These are phyloP conservation scores for Mycotypha africana DNA, from an alignment of 371 early-diverging fungal species.

Conservation along the genomic window DNA sequence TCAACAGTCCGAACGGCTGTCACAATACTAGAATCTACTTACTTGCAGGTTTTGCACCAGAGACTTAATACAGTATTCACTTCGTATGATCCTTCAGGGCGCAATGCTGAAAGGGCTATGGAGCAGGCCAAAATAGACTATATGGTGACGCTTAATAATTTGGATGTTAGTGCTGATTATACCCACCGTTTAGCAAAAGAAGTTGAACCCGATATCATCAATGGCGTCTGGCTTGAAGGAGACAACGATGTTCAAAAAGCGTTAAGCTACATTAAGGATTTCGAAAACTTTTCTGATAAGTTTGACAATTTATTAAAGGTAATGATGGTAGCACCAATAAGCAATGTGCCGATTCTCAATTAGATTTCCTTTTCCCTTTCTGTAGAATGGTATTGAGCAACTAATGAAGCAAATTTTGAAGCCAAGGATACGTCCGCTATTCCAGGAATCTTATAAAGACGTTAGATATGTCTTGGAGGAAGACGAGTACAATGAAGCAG, in stretches of 20 bases:
- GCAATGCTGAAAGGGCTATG: constrained; percentile 23
- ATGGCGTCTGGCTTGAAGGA: constrained; percentile 34
- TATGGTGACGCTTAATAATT: constrained; percentile 80
- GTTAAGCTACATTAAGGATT: constrained; percentile 37
- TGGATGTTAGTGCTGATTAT: constrained; percentile 77
- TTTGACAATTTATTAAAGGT: constrained; percentile 64
- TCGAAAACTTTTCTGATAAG: constrained; percentile 52
- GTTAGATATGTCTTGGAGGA: constrained; percentile 85
- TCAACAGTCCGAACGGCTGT: constrained; percentile 58
- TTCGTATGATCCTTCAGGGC: constrained; percentile 31
- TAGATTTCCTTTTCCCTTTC: too few species aligned
- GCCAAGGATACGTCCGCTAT: constrained; percentile 70
- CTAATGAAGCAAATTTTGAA: constrained; percentile 73
- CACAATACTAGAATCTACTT: constrained; percentile 62
- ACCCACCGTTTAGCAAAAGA: constrained; percentile 62
- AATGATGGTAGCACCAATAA: too few species aligned
- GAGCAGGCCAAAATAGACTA: constrained; percentile 54
- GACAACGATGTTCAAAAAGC: constrained; percentile 49
- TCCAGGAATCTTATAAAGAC: constrained; percentile 78
- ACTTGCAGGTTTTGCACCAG: constrained; percentile 58
- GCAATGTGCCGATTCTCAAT: not conserved
- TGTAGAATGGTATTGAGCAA: constrained; percentile 73
- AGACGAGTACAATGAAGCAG: constrained; percentile 86
- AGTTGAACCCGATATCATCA: constrained; percentile 47
- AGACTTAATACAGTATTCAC: constrained; percentile 54